Conservation (phyloP, 352 stramenopile species). For the Peronospora destructor region DNA sequence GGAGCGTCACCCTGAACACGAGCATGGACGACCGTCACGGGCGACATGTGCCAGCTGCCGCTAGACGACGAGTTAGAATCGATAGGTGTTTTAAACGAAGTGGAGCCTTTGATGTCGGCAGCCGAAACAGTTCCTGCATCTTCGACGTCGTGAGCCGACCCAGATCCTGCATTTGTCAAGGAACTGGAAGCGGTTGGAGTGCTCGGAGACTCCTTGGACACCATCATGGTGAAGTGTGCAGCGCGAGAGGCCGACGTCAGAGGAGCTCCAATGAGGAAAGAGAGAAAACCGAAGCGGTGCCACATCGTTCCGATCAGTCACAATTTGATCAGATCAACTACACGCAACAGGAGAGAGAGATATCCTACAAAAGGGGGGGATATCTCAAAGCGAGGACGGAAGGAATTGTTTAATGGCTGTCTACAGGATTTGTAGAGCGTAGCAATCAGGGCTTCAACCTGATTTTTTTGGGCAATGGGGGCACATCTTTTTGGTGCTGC, state of each 20-base stretch:
- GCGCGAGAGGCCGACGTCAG: neutral
- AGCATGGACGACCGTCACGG: slow-evolving; percentile 39
- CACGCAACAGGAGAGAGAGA: too few species aligned
- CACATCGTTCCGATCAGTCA: slow-evolving; percentile 11
- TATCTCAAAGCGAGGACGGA: too few species aligned
- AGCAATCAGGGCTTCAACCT: too few species aligned
- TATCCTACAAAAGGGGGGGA: neutral
- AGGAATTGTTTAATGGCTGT: too few species aligned
- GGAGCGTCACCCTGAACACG: slow-evolving; percentile 49
- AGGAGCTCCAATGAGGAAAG: slow-evolving; percentile 6
- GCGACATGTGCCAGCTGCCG: slow-evolving; percentile 38
- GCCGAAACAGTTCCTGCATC: neutral
- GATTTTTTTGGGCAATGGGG: too few species aligned
- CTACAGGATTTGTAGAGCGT: too few species aligned
- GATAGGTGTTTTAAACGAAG: neutral
- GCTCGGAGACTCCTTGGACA: slow-evolving; percentile 7
- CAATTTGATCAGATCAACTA: too few species aligned
- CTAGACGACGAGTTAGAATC: neutral
- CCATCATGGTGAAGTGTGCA: slow-evolving; percentile 12
- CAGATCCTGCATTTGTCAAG: slow-evolving; percentile 2
- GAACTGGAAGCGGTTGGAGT: slow-evolving; percentile 7
- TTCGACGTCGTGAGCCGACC: slow-evolving; percentile 3
- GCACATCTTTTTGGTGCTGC: too few species aligned
- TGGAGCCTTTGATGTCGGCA: neutral
- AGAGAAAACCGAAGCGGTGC: slow-evolving; percentile 19